Evolutionary conservation across 768 basidiomycete species (phyloP), one percentile per base, ranked within the genome.

Genomic region (Mycena amicta): DNA sequence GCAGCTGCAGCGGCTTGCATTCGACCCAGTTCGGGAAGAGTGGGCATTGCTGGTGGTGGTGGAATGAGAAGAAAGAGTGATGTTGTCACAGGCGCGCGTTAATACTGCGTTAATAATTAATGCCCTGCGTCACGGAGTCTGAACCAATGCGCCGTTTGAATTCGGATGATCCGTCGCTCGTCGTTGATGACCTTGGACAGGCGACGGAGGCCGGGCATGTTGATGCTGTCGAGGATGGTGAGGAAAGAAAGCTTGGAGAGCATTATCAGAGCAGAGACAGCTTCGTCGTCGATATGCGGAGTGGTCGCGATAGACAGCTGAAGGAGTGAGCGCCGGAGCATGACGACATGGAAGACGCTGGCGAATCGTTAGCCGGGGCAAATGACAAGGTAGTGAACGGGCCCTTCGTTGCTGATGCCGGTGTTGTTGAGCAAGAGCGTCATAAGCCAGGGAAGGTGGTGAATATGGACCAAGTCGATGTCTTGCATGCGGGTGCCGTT

Each of bases 351-450:
- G 60, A 80, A 88, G 25, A 88, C 70, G 12, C 88, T 89, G 62
- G 27, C 50, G n/a, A 50, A 33, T 37, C 23, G 55, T 65, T 43
- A 66, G 57, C 53, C 23, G 41, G 55, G 12, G 39, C 20, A 25
- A 39, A 8, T 29, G 56, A 49, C 18, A 31, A 51, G 11, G 40
- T 52, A 22, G 20, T 31, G 40, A 20, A 65, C 81, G 49, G 57
- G 86, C 87, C 80, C 83, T 77, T 88, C 86, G 63, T 88, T 84
- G 37, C 81, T 77, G 30, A 88, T 81, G 11, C 78, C 77, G 8
- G 85, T 85, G 56, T 80, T 75, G 63, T 80, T 77, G 20, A 87
- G 70, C 33, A 74, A 67, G 30, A 88, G 72, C 13, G 67, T 72
- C 3, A 75, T 67, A 12, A 88, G 76, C 47, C 72, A 75, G 3